Percentiles rank a stretch among this genome's conserved stretches.
Evolutionary conservation across 192 early-diverging fungal species (phyloP).

Genomic region (Tieghemiomyces parasiticus): DNA sequence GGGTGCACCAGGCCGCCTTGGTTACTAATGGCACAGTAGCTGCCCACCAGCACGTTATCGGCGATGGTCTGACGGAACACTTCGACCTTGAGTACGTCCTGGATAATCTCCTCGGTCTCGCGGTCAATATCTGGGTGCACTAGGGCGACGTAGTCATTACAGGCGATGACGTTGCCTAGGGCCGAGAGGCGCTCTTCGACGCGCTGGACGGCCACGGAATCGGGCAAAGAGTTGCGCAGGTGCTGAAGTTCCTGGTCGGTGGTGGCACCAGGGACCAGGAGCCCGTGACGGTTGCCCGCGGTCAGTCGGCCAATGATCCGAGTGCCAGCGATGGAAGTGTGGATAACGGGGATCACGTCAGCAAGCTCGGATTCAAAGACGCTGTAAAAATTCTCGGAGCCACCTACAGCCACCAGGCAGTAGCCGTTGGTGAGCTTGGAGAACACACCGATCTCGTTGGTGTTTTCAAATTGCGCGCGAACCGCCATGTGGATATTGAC

Average conservation of each 20-base stretch:
- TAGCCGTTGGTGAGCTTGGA: conserved; percentile 96
- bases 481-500: no score
- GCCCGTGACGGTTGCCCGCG: conserved; percentile 85
- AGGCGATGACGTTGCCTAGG: conserved; percentile 96
- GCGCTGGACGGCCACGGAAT: conserved; percentile 82
- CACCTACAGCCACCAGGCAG: conserved; percentile 91
- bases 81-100: conserved; percentile 93
- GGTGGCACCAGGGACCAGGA: conserved; percentile 88
- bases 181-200: conserved; percentile 96
- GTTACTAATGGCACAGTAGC: conserved; percentile 92
- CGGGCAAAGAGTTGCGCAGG: conserved; percentile 89
- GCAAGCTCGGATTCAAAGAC: conserved; percentile 90
- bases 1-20: conserved; percentile 96
- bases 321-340: conserved; percentile 92
- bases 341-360: conserved; percentile 92
- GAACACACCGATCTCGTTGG: conserved; percentile 98
- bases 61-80: conserved; percentile 98
- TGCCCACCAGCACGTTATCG: conserved; percentile 91
- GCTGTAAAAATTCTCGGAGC: conserved; percentile 99
- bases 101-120: conserved; percentile 98
- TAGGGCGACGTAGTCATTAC: conserved; percentile 98
- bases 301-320: conserved; percentile 92
- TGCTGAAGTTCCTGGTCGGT: conserved; percentile 98
- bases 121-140: conserved; percentile 97
- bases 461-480: conserved; percentile 97